Percentiles rank a stretch among this genome's conserved stretches.
Conservation (phyloP, 768 basidiomycete genomes). For the Suillus cothurnatus region DNA sequence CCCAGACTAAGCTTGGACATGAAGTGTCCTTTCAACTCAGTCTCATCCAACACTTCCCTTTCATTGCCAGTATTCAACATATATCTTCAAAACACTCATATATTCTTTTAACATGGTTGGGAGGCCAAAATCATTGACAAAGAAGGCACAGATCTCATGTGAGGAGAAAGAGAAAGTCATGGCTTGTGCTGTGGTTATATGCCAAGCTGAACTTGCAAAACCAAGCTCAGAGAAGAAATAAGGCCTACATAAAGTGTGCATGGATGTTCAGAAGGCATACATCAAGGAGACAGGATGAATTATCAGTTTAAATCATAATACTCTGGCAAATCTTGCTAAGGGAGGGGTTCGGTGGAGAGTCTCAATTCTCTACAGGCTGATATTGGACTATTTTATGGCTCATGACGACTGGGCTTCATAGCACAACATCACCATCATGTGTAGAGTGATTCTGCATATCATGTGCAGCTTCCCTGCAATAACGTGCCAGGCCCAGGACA, state of each 20-base stretch:
- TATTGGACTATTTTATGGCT: no score
- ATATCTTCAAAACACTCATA: neutral
- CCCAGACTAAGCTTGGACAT: no score
- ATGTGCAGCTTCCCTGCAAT: no score
- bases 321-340: conserved; percentile 16
- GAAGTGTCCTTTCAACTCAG: neutral
- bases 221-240: neutral
- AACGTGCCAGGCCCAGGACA: no score
- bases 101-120: conserved; percentile 3
- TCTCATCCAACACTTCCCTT: neutral
- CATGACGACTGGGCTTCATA: no score
- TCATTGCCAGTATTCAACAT: neutral
- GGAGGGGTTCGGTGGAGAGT: conserved; percentile 23
- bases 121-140: conserved; percentile 17
- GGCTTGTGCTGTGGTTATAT: conserved; percentile 11
- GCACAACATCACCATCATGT: no score
- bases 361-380: no score
- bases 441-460: no score
- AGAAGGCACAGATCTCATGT: conserved; percentile 15
- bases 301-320: conserved; percentile 8
- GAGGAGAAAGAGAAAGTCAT: conserved; percentile 19
- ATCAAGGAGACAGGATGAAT: conserved; percentile 13
- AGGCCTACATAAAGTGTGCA: conserved; percentile 14
- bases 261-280: conserved; percentile 17
- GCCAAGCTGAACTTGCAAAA: conserved; percentile 13